Evolutionary conservation across 2,329 filamentous ascomycete genomes (phyloP), one percentile per base, ranked within the genome.

Genomic region (Hymenoscyphus occultus): DNA sequence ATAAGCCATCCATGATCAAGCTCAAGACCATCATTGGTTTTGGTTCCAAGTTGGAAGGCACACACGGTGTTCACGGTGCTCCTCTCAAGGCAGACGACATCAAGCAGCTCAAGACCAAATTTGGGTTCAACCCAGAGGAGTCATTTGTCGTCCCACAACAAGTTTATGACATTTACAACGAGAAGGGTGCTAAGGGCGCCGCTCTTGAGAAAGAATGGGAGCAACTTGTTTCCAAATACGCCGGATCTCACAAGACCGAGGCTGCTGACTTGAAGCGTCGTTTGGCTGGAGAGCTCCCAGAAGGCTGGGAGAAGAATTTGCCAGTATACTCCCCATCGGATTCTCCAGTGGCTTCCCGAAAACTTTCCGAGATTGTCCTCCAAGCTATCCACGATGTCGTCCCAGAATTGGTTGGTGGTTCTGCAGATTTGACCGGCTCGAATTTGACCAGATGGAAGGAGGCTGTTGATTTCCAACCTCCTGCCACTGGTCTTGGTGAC

Each of bases 361-460:
- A 98, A 85, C 90, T 98, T 66, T 98, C 94, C 71, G 94, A 99
- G 86, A 90, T 86, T 67, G 93, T 98, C 65, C 88, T 99, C 71
- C 85, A 90, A 83, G 94, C 93, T 80, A 89, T 99, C 75, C 87
- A 96, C 83, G 80, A 85, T 61, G 86, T 83, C 71, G 77, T 99
- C 63, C 95, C 95, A 71, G 95, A 98, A 81, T 89, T 99, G 65
- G 80, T 99, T 68, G 96, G 94, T 78, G 95, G 95, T 75, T 99
- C 95, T 71, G 95, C 95, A 74, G 95, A 99, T 85, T 81, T 99
- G 85, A 99, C 95, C 78, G 92, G 92, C 77, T 98, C 95, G 78
- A 99, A 99, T 87, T 90, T 98, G 84, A 99, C 95, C 73, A 89
- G 93, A 78, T 97, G 93, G 93, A 99, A 98, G 90, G 86, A 88